phyloP scores from a whole-genome alignment of 1,139 yeast genomes.

The Hemisphaericaspora lyxosophila region DNA sequence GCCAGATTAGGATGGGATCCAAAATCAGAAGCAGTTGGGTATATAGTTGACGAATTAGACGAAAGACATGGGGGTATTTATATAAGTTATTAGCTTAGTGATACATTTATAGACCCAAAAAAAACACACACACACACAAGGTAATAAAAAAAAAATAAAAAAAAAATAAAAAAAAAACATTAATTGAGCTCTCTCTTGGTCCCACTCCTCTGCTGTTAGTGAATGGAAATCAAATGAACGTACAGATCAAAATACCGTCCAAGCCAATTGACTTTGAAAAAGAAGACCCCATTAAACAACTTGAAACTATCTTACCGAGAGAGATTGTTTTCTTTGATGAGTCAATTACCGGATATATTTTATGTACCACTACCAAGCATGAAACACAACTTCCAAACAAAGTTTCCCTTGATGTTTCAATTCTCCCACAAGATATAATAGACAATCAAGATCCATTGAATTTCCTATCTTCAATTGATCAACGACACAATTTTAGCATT shows the following conservation, averaged over 20 bases:
- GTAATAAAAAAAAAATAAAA: background rate
- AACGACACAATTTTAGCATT: constrained; percentile 15
- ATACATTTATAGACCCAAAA: too few species aligned
- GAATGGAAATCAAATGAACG: too few species aligned
- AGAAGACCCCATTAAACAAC: constrained; percentile 1
- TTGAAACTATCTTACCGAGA: constrained; percentile 6
- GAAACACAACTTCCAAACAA: constrained; percentile 12
- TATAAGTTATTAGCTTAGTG: constrained; percentile 33
- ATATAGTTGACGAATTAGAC: constrained; percentile 39
- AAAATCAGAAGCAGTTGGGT: constrained; percentile 60
- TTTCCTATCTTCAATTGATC: constrained; percentile 1
- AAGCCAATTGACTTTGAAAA: background rate
- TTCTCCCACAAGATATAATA: constrained; percentile 27
- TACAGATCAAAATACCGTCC: constrained; percentile 13
- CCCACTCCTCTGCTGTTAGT: too few species aligned
- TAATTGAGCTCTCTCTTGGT: too few species aligned
- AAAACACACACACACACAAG: too few species aligned
- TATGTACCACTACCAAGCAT: constrained; percentile 19
- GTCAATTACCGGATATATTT: constrained; percentile 32
- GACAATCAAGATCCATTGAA: constrained; percentile 10
- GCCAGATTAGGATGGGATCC: constrained; percentile 89
- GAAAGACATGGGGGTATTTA: constrained; percentile 46
- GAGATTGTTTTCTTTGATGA: constrained; percentile 38
- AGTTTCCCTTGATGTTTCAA: constrained; percentile 27
- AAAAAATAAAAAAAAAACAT: too few species aligned